Evolutionary conservation across 2,329 filamentous ascomycete species (phyloP), one percentile per base, ranked within the genome.

Genomic region (Tolypocladium inflatum): DNA sequence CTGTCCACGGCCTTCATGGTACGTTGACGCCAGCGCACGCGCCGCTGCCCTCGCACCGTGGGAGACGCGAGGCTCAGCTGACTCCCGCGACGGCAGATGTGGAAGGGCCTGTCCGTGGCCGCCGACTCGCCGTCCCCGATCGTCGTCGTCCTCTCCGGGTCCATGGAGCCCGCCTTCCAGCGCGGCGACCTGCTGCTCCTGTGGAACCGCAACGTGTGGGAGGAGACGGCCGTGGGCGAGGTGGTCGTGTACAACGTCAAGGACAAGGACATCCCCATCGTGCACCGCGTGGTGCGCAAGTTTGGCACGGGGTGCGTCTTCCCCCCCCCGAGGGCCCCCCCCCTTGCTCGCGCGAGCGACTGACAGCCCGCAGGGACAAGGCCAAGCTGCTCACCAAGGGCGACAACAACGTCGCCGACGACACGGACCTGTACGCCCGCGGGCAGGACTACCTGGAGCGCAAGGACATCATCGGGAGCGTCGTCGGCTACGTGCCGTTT

Each of bases 231-330:
- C 50, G 80, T 83, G 19, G 80, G 80, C 60, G 79, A 82, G 63
- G 70, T 85, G n/a, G 82, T 85, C 10, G 82, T 85, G 11, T 85
- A 85, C 75, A 96, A 96, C 70, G 89, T 96, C 57, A 83, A 85
- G 71, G 91, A 88, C 59, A 99, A 97, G 79, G 90, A 96, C 64
- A 97, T 99, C 63, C 94, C 94, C 37, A 99, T 99, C 73, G 94
- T 99, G 64, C 94, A 99, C 77, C 81, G 94, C 55, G 83, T 97
- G 11, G 88, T 97, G 57, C 84, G 92, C 74, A 86, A 85, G 70
- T 87, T 86, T 70, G 84, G 85, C 26, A 67, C 67, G 37, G 84
- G 84, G 78, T 82, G 68, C 59, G 79, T 72, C 13, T 7, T 15
- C 4, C 38, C 33, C 2, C 9, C n/a, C 15, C n/a, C n/a, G n/a